A percentile compares a stretch with the other conserved stretches of the same genome.
phyloP scores from a whole-genome alignment of 2,329 filamentous ascomycete genomes.

The Xylariaceae sp. region DNA sequence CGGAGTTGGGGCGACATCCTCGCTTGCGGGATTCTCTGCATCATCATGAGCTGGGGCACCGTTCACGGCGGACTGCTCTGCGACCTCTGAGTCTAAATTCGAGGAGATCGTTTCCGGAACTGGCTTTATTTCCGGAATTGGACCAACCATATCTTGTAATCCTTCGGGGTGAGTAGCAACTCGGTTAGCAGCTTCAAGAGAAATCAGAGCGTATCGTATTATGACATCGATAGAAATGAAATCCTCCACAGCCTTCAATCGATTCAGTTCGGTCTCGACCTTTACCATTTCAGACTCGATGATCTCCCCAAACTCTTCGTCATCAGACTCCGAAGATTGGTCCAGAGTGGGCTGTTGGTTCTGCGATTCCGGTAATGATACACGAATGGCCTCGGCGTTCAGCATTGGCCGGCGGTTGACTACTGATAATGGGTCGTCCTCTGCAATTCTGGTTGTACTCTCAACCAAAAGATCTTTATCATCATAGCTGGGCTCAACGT shows the following conservation, averaged over 20 bases:
- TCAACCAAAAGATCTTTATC: constrained; percentile 7
- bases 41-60: constrained; percentile 6
- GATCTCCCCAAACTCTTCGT: constrained; percentile 55
- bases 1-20: constrained; percentile 18
- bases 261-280: constrained; percentile 45
- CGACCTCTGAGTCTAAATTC: constrained; percentile 20
- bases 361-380: constrained; percentile 28
- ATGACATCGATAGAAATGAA: constrained; percentile 40
- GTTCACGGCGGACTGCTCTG: constrained; percentile 18
- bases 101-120: constrained; percentile 21
- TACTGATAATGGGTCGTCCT: constrained; percentile 3
- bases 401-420: constrained; percentile 9
- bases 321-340: constrained; percentile 47
- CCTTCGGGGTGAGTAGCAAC: constrained; percentile 43
- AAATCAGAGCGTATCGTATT: constrained; percentile 42
- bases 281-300: constrained; percentile 50
- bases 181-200: constrained; percentile 45
- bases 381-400: constrained; percentile 10
- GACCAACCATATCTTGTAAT: constrained; percentile 40
- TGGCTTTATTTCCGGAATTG: constrained; percentile 34
- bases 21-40: constrained; percentile 10
- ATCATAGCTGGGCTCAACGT: constrained; percentile 14
- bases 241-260: constrained; percentile 38
- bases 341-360: constrained; percentile 32
- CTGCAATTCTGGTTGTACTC: constrained; percentile 1